phyloP scores from a whole-genome alignment of 2,329 filamentous ascomycete species.

The Xylariales sp. region DNA sequence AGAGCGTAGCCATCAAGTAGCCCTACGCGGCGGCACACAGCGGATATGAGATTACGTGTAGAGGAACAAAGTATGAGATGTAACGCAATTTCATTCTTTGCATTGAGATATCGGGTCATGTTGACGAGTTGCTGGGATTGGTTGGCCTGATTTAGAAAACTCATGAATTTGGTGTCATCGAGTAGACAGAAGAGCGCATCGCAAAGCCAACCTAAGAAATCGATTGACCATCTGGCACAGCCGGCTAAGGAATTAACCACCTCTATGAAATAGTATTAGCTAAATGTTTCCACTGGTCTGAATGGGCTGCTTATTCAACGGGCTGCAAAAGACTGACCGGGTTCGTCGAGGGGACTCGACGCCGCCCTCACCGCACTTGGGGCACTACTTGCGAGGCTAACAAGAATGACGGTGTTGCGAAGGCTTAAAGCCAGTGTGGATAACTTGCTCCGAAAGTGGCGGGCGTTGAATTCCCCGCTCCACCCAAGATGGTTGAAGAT shows the following conservation, averaged over 20 bases:
- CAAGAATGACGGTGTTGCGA: conserved; percentile 74
- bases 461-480: conserved; percentile 68
- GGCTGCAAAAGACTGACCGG: conserved; percentile 56
- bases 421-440: conserved; percentile 80
- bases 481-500: conserved; percentile 84
- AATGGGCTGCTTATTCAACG: conserved; percentile 9
- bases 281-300: neutral
- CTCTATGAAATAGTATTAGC: conserved; percentile 59
- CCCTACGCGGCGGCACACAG: conserved; percentile 72
- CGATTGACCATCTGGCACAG: conserved; percentile 81
- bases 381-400: conserved; percentile 71
- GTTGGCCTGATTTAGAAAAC: conserved; percentile 57
- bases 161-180: conserved; percentile 63
- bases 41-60: conserved; percentile 77
- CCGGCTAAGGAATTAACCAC: conserved; percentile 78
- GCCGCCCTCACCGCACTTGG: conserved; percentile 66
- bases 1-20: conserved; percentile 65
- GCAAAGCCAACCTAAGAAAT: conserved; percentile 73
- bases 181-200: conserved; percentile 68
- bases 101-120: conserved; percentile 63
- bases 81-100: conserved; percentile 67
- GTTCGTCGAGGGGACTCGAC: conserved; percentile 71
- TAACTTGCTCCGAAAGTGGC: conserved; percentile 77
- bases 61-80: conserved; percentile 78
- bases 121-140: conserved; percentile 56